Base-by-base conservation (phyloP, 805 yeast species). In the Schwanniomyces vanrijiae region DNA sequence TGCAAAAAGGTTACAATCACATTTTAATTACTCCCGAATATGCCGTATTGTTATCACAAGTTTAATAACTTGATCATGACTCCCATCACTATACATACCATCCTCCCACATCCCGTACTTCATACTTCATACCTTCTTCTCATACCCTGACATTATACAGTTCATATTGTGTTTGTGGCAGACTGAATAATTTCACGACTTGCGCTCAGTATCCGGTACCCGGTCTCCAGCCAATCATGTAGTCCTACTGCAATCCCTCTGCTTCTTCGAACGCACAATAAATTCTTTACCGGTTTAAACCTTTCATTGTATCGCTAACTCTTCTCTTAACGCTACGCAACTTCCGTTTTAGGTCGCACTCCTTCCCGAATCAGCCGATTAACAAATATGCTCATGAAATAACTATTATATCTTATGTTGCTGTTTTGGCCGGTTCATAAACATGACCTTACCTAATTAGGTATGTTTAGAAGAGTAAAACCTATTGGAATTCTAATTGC, bases 401-500 rank as follows among this genome's bases (percentile, higher is more conserved):
- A 34, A 18, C 19, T 26, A 16, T 35, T 33, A 18, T 24, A 21
- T 21, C 35, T 33, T 33, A 16, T 26, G 26, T 44, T 44, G 47
- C 47, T 44, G 40, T 44, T 44, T 44, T 41, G 29, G 43, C 47
- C 43, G 44, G 43, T 44, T 37, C 51, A 51, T 51, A 51, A 53
- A 53, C 55, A 53, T 53, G 56, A 53, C 57, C 55, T 52, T 48
- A 43, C 59, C 59, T 21, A 45, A 42, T 49, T 37, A 41, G 54
- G 59, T 42, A 38, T 13, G 43, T 28, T 35, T 24, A 37, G 33
- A 21, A 28, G 37, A 33, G 41, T 20, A 38, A 38, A 21, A 19
- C n/a, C 25, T 14, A 37, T 37, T 37, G 31, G 19, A 22, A 22
- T 20, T 38, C 37, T 31, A 25, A 16, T 34, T 37, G 34, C 19